Evolutionary conservation across 2,329 filamentous ascomycete species (phyloP), one percentile per base, ranked within the genome.

Genomic region (Trichoderma cornu-damae): DNA sequence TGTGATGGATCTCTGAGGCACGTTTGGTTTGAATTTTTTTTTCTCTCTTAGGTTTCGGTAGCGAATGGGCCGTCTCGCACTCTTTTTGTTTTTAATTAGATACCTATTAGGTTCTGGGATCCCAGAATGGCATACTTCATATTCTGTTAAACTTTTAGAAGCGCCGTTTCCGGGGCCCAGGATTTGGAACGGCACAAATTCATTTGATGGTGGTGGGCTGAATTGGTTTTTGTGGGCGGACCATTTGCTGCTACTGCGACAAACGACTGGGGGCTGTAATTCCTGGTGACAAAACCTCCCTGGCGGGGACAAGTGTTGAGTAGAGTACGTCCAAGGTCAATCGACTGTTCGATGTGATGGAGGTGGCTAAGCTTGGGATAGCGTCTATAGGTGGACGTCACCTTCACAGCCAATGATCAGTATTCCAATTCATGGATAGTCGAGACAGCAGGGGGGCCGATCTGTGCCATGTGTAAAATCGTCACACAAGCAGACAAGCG

Each of bases 31-130:
- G 42, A 32, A 22, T 37, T 20, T 55, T 53, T 42, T 11, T 7
- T 6, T 51, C 42, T 30, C 26, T 14, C 26, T 58, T 44, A 24
- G 53, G 44, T 40, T 54, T 46, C 48, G 43, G 48, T 53, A 53
- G 50, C 58, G 26, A 53, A 42, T 26, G 47, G 34, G 46, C 37
- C 57, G 16, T 50, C 24, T 43, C 32, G 56, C 57, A 60, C 57
- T 62, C 59, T 54, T 57, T 59, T 53, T 42, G 32, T 38, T 44
- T n/a, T 55, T 38, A 46, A 47, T 54, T 46, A 59, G 51, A 59
- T 59, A 59, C 57, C 44, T 56, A n/a, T n/a, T n/a, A 49, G 52
- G 44, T 28, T 56, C 37, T 43, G 32, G 44, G 52, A 55, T 32
- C 26, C 43, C 30, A 16, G 35, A 49, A 59, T 35, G 46, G 37